Evolutionary conservation across 2,329 filamentous ascomycete species (phyloP), one percentile per base, ranked within the genome.

Genomic region (Ophiosphaerella narmari): DNA sequence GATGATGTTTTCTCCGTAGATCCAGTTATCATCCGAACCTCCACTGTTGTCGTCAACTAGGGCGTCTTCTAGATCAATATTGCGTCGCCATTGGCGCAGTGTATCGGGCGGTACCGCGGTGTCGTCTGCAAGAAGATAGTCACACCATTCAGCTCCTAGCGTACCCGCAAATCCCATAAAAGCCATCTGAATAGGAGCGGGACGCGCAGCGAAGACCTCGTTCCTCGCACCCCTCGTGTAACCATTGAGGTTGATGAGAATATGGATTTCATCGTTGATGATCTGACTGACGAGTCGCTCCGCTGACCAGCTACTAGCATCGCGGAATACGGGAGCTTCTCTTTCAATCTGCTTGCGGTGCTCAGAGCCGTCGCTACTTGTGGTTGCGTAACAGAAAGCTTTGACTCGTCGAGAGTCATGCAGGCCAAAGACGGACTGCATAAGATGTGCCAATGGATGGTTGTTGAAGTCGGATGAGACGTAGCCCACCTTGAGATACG

Each of bases 121-220:
- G 43, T 88, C 81, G 66, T 99, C 94, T 3, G 94, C 92, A 23
- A 97, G 82, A 13, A 99, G 86, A 67, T 99, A 99, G 71, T 99
- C 94, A 63, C 94, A 99, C 94, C 94, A 99, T 70, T 99, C 94
- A 2, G 94, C 94, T 5, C 94, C 94, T 1, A 99, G 78, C 0
- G 93, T 97, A 8, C 94, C 94, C 0, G 94, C 94, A 70, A 99
- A 99, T 0, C 94, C 94, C 94, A 99, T 99, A 67, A 99, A 99
- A 0, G 94, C 96, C 94, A 99, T 99, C 60, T 99, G 94, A 37
- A 99, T 91, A 0, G 94, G 94, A 2, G 92, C 91, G 13, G 94
- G 91, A 23, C 95, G 86, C 18, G 94, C 94, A 18, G 94, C 94
- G 71, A 99, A 99, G 4, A 99, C 88, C 69, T 99, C 94, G 63